Base-by-base conservation (phyloP, 768 basidiomycete genomes). In the Cubamyces lactineus region DNA sequence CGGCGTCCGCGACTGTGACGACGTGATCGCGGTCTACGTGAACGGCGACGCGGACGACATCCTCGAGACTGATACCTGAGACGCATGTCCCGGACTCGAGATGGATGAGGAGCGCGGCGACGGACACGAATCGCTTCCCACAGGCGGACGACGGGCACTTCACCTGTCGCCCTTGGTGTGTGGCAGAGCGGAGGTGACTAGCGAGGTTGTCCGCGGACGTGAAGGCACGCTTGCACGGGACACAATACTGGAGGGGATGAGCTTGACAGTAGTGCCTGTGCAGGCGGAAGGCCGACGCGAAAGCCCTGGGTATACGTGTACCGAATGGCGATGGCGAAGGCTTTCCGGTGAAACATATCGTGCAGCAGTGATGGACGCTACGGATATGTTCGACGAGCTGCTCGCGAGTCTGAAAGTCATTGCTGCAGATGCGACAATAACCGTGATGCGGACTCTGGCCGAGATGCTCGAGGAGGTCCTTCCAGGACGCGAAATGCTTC, bases 21-120 rank as follows among this genome's bases (percentile, higher is more conserved):
- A 82, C 23, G 55, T 83, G 76, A 48, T 70, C 53, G 1, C 60
- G 75, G 67, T 88, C 87, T 49, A 75, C 57, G 48, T 75, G 26
- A 49, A 74, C 76, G 50, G 85, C 74, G 57, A 68, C 73, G 40
- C 66, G 70, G 71, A 84, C 77, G 55, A 78, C 62, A 47, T 72
- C 58, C 40, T 69, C 67, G 55, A 80, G 79, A 19, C 69, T 70
- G 48, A 82, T 72, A 11, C 84, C 80, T 0, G 87, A 87, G 26
- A 63, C 53, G 67, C 89, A 90, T 3, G 69, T 62, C 1, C 87
- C 88, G n/a, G 78, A 75, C 67, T 91, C 89, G 68, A 89, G 79
- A 70, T 91, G 89, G 39, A 82, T 79, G 30, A 84, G 67, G 48
- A 91, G 75, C 9, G 84, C 83, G 5, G 86, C 80, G 51, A 68